These are phyloP conservation scores for Cladosporium austrohemisphaericum DNA, from an alignment of 2,329 filamentous ascomycete species.

Conservation along the genomic window DNA sequence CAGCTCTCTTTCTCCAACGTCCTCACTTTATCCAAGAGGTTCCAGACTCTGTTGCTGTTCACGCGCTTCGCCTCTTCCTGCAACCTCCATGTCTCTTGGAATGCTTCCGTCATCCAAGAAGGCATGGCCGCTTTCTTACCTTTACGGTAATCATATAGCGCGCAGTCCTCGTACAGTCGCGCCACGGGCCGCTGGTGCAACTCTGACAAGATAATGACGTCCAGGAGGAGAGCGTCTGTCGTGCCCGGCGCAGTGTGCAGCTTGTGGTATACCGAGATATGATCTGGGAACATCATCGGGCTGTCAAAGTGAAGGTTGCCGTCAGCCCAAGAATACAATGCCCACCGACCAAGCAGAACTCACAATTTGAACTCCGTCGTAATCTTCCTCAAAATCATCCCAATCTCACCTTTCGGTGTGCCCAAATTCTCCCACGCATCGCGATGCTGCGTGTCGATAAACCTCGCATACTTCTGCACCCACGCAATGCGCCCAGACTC, in stretches of 20 bases:
- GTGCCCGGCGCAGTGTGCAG: constrained; percentile 53
- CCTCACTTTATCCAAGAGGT: constrained; percentile 57
- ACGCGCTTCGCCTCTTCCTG: constrained; percentile 58
- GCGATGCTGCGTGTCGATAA: constrained; percentile 59
- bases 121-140: constrained; percentile 56
- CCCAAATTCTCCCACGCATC: constrained; percentile 66
- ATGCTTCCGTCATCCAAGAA: constrained; percentile 59
- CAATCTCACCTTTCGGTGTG: constrained; percentile 57
- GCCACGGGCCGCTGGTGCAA: constrained; percentile 68
- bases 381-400: constrained; percentile 76
- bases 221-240: constrained; percentile 56
- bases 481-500: constrained; percentile 79
- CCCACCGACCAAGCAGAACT: constrained; percentile 32
- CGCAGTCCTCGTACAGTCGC: constrained; percentile 71
- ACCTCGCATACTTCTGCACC: constrained; percentile 64
- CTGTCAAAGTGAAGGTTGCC: no score
- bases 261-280: constrained; percentile 79
- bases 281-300: constrained; percentile 79
- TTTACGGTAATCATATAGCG: constrained; percentile 68
- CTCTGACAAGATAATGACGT: constrained; percentile 70
- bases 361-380: constrained; percentile 82
- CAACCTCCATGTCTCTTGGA: constrained; percentile 55
- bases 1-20: constrained; percentile 68
- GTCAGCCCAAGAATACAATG: constrained; percentile 2
- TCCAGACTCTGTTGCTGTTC: constrained; percentile 52